Conservation (phyloP, 1,284 basidiomycete species). For the Phellopilus nigrolimitatus region DNA sequence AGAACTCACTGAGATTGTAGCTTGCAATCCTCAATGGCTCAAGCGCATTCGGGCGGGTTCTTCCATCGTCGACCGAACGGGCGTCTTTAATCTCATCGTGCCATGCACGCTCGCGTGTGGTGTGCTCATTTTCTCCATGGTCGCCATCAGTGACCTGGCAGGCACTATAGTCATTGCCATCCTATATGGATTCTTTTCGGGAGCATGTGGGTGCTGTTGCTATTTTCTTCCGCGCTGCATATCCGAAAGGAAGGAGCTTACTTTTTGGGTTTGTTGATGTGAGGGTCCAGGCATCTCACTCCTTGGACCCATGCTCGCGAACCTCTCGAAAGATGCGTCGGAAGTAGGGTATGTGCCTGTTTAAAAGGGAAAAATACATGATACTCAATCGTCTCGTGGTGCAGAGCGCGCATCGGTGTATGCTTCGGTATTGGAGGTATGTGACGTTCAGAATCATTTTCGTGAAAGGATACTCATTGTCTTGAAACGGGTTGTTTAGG, state of each 20-base stretch:
- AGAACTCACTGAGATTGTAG: conserved; percentile 23
- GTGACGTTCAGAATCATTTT: too few species aligned
- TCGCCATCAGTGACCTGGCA: conserved; percentile 32
- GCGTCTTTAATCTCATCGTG: too few species aligned
- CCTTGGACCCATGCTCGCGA: too few species aligned
- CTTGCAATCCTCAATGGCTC: conserved; percentile 37
- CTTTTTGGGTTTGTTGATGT: conserved; percentile 12
- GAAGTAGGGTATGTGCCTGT: conserved; percentile 12
- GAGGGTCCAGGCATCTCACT: too few species aligned
- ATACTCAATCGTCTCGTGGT: background rate
- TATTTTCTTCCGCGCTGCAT: conserved; percentile 3
- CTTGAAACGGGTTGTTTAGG: too few species aligned
- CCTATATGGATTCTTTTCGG: conserved; percentile 48
- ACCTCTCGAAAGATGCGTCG: conserved; percentile 13
- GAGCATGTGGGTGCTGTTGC: conserved; percentile 47
- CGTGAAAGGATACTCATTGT: too few species aligned
- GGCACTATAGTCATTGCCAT: conserved; percentile 42
- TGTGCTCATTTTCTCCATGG: conserved; percentile 35
- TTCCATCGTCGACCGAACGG: conserved; percentile 37
- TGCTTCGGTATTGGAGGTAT: conserved; percentile 16
- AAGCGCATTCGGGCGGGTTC: conserved; percentile 36
- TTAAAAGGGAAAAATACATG: too few species aligned
- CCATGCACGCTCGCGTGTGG: too few species aligned
- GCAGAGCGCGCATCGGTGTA: conserved; percentile 12
- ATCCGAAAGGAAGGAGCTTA: conserved; percentile 4